These are phyloP conservation scores for Tolypocladium sp. DNA, from an alignment of 2,329 filamentous ascomycete species.

Conservation along the genomic window DNA sequence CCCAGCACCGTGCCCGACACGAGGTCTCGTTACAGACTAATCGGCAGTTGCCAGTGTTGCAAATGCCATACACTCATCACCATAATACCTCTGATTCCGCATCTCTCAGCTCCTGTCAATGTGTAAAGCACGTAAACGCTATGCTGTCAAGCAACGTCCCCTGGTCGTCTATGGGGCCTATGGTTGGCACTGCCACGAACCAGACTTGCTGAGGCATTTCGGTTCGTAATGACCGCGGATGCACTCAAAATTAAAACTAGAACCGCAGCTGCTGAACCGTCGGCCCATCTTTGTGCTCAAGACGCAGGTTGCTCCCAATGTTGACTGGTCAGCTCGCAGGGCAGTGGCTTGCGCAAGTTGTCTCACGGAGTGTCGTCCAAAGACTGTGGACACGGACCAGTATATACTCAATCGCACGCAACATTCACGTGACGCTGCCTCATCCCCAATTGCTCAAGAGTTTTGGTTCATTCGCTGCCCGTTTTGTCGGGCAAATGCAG, in stretches of 20 bases:
- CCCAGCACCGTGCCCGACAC: not conserved
- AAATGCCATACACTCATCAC: not conserved
- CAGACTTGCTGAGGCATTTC: not conserved
- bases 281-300: not conserved
- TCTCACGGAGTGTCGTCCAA: not conserved
- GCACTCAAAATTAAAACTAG: not conserved
- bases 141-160: not conserved
- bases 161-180: too few relatives aligned
- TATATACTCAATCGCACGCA: not conserved
- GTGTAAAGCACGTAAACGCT: not conserved
- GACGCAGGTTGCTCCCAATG: not conserved
- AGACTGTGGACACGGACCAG: not conserved
- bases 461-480: conserved; percentile 36
- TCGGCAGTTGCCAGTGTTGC: not conserved
- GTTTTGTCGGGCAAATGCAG: conserved; percentile 46
- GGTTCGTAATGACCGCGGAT: not conserved
- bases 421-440: not conserved
- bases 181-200: too few relatives aligned
- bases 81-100: not conserved
- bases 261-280: not conserved
- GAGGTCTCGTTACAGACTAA: not conserved
- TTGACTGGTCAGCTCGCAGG: too few relatives aligned
- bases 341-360: not conserved
- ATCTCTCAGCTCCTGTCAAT: not conserved
- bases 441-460: conserved; percentile 2